Conservation (phyloP, 2,329 filamentous ascomycete species). For the Pestalotiopsis fici region DNA sequence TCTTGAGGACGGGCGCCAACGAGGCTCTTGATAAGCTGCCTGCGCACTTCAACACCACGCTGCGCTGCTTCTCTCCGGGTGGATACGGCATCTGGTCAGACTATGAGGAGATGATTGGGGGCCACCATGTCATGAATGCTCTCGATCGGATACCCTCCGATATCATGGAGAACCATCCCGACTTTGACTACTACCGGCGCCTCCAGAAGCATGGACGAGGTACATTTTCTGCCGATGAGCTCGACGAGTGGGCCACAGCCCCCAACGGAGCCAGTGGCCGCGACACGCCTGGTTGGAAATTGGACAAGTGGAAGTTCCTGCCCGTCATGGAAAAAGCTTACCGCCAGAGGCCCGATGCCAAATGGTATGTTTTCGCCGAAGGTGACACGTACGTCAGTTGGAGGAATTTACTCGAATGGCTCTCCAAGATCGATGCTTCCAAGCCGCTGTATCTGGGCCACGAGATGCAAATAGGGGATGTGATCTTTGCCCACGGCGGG, state of each 20-base stretch:
- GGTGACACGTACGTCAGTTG: conserved; percentile 59
- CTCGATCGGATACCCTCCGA: conserved; percentile 43
- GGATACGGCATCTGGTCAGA: conserved; percentile 61
- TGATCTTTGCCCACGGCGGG: conserved; percentile 55
- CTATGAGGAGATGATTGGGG: conserved; percentile 51
- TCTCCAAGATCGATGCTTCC: conserved; percentile 48
- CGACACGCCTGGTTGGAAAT: conserved; percentile 49
- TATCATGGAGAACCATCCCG: conserved; percentile 38
- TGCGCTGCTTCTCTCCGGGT: conserved; percentile 49
- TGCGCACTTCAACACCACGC: conserved; percentile 52
- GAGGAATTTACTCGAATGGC: conserved; percentile 53
- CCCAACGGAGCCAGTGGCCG: conserved; percentile 29
- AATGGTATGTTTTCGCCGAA: conserved; percentile 63
- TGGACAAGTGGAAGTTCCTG: conserved; percentile 61
- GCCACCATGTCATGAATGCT: conserved; percentile 51
- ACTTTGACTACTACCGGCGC: conserved; percentile 54
- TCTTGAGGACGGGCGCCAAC: conserved; percentile 61
- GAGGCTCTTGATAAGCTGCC: conserved; percentile 57
- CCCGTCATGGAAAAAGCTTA: conserved; percentile 52
- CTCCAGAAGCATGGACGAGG: conserved; percentile 41
- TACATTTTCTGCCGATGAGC: conserved; percentile 35
- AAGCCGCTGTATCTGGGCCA: conserved; percentile 55
- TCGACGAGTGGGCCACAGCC: conserved; percentile 26
- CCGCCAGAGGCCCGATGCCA: conserved; percentile 41
- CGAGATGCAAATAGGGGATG: conserved; percentile 50